These are phyloP conservation scores for Hymenoscyphus scutula DNA, from an alignment of 2,329 filamentous ascomycete species.

Conservation along the genomic window DNA sequence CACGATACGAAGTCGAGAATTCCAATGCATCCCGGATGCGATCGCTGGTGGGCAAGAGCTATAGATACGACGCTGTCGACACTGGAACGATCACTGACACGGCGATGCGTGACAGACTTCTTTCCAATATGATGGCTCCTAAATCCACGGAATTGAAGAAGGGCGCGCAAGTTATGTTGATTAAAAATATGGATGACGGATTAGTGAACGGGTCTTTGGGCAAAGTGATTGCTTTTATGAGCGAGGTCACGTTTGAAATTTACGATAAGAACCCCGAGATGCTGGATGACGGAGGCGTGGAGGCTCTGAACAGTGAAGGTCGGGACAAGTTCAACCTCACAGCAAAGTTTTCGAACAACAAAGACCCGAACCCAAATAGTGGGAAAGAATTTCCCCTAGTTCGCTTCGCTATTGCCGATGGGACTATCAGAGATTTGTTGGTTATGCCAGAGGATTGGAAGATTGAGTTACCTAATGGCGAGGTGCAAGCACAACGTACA, in stretches of 20 bases:
- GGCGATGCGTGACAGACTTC: conserved; percentile 68
- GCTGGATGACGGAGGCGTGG: conserved; percentile 47
- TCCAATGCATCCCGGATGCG: conserved; percentile 76
- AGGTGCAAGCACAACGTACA: conserved; percentile 82
- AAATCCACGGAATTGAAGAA: conserved; percentile 78
- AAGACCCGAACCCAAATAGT: conserved; percentile 40
- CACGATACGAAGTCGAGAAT: conserved; percentile 80
- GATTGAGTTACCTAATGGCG: conserved; percentile 91
- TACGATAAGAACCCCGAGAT: conserved; percentile 57
- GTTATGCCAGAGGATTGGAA: conserved; percentile 93
- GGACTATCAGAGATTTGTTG: conserved; percentile 71
- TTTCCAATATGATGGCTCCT: conserved; percentile 92
- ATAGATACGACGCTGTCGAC: conserved; percentile 73
- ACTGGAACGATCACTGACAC: conserved; percentile 66
- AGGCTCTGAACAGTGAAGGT: conserved; percentile 43
- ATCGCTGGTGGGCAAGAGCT: conserved; percentile 64
- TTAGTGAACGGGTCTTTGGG: conserved; percentile 94
- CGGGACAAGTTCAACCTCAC: conserved; percentile 44
- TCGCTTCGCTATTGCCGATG: conserved; percentile 76
- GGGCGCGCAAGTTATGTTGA: conserved; percentile 97
- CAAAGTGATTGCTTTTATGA: conserved; percentile 80
- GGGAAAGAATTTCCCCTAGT: conserved; percentile 75
- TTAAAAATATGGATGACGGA: conserved; percentile 95
- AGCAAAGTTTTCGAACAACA: conserved; percentile 43
- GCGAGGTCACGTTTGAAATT: conserved; percentile 57